Percentiles rank a stretch among this genome's conserved stretches.
These are phyloP conservation scores for Podospora tetraspora DNA, from an alignment of 495 filamentous ascomycete species.

Conservation along the genomic window DNA sequence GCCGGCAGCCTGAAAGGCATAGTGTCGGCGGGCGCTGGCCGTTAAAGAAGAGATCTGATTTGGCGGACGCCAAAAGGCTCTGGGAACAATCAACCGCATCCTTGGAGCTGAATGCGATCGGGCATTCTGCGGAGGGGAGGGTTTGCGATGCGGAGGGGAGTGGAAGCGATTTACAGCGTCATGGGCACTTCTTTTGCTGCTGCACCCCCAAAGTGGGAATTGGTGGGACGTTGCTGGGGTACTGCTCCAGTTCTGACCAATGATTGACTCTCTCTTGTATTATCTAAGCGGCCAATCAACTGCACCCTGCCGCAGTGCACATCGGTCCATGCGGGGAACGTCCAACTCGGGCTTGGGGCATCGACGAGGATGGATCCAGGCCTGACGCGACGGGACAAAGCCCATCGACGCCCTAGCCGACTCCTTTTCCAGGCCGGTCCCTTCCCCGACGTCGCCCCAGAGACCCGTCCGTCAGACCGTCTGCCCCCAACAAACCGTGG, in stretches of 20 bases:
- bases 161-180: constrained; percentile 1
- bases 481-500: background rate
- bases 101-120: constrained; percentile 14
- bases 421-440: constrained; percentile 5
- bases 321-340: constrained; percentile 6
- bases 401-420: background rate
- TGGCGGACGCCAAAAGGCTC: constrained; percentile 19
- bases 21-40: constrained; percentile 42
- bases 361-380: constrained; percentile 3
- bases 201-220: background rate
- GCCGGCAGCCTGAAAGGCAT: constrained; percentile 72
- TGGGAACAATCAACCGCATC: constrained; percentile 29
- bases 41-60: background rate
- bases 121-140: constrained; percentile 10
- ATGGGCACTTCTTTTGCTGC: background rate
- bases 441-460: background rate
- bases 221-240: background rate
- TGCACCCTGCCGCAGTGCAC: background rate
- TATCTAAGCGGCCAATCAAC: constrained; percentile 3
- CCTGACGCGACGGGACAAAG: background rate
- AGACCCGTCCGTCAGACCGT: background rate
- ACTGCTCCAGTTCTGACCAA: background rate
- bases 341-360: background rate
- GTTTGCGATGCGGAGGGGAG: background rate
- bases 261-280: background rate